These are phyloP conservation scores for Phytophthora citrophthora DNA, from an alignment of 352 stramenopile species.

Conservation along the genomic window DNA sequence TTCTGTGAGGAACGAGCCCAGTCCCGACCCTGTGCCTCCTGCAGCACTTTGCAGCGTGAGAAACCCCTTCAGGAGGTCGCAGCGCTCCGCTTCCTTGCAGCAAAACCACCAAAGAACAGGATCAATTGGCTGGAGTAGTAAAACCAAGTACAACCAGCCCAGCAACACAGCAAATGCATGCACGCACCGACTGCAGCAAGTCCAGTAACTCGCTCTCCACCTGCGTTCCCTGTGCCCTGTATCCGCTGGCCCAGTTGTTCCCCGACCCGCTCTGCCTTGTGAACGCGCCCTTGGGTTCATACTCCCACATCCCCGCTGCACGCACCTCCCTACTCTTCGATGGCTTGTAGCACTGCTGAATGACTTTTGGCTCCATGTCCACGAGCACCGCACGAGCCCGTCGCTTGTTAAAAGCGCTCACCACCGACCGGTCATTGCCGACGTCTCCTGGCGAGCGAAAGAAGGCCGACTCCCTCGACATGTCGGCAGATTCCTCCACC, in stretches of 20 bases:
- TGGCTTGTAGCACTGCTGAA: conserved; percentile 54
- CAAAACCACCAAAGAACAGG: background rate
- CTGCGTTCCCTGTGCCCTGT: conserved; percentile 53
- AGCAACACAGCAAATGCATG: too few species aligned
- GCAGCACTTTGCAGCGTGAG: conserved; percentile 86
- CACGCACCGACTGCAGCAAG: conserved; percentile 51
- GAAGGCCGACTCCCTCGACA: conserved; percentile 30
- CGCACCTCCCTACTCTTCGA: background rate
- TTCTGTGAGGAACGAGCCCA: conserved; percentile 88
- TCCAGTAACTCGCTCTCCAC: conserved; percentile 54
- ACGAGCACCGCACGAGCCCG: conserved; percentile 74
- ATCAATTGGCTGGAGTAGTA: background rate
- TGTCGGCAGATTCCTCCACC: conserved; percentile 26
- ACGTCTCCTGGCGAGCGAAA: conserved; percentile 32
- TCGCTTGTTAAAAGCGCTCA: conserved; percentile 11
- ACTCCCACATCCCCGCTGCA: conserved; percentile 53
- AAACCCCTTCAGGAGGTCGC: conserved; percentile 73
- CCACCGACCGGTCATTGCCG: conserved; percentile 29
- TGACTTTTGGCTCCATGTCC: conserved; percentile 86
- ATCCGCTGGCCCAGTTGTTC: conserved; percentile 87
- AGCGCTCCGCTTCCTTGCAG: conserved; percentile 68
- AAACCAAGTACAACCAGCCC: background rate
- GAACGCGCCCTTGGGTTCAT: conserved; percentile 53
- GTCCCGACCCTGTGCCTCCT: conserved; percentile 85
- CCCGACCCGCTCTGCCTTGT: conserved; percentile 70